Conservation (phyloP, 192 early-diverging fungal genomes). For the Linnemannia hyalina region DNA sequence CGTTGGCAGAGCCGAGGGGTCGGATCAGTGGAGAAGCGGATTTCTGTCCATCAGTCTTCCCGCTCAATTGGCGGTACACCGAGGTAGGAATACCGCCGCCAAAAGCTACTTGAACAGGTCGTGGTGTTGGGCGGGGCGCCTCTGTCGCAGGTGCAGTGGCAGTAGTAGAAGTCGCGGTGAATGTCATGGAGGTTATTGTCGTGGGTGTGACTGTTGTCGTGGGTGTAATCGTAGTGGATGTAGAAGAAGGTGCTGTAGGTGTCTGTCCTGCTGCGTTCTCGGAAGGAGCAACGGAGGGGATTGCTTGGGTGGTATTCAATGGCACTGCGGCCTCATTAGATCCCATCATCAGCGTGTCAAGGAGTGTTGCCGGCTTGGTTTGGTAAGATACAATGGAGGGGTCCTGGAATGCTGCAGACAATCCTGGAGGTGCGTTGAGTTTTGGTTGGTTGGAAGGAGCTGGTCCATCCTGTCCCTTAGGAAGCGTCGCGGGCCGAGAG, state of each 20-base stretch:
- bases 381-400: slow-evolving; percentile 39
- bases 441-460: not conserved
- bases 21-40: slow-evolving; percentile 43
- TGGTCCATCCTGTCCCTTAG: not conserved
- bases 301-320: not conserved
- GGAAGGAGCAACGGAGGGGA: slow-evolving; percentile 23
- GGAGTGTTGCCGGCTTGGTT: slow-evolving; percentile 11
- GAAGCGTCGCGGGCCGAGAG: not conserved
- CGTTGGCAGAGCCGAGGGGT: slow-evolving; percentile 36
- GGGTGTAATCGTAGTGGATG: not conserved
- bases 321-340: not conserved
- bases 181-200: not conserved
- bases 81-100: slow-evolving; percentile 70
- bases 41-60: slow-evolving; percentile 60
- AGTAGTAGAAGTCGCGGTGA: slow-evolving; percentile 11
- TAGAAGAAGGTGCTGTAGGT: slow-evolving; percentile 14
- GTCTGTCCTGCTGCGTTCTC: slow-evolving; percentile 27
- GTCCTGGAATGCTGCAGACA: slow-evolving; percentile 22
- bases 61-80: slow-evolving; percentile 70
- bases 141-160: slow-evolving; percentile 23
- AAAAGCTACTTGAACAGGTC: slow-evolving; percentile 57
- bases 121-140: slow-evolving; percentile 24
- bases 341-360: slow-evolving; percentile 13
- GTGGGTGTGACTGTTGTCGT: not conserved
- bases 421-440: not conserved